phyloP scores from a whole-genome alignment of 2,329 filamentous ascomycete species.

The Diplocarpon mali region DNA sequence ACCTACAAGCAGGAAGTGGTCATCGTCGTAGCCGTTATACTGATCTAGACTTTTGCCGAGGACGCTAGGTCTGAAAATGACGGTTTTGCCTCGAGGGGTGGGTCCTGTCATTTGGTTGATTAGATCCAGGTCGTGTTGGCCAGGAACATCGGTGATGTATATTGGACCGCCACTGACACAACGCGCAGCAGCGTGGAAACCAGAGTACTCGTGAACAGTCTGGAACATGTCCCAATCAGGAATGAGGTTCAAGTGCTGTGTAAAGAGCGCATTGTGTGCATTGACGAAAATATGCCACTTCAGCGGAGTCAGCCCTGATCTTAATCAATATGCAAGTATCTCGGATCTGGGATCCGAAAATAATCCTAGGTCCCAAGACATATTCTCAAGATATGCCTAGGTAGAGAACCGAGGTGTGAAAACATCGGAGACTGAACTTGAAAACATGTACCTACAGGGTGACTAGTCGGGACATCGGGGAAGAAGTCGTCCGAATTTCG shows the following conservation, averaged over 20 bases:
- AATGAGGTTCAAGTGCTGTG: constrained; percentile 72
- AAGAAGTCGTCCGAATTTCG: constrained; percentile 93
- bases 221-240: constrained; percentile 75
- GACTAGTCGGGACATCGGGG: constrained; percentile 66
- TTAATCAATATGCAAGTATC: too few species aligned
- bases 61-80: constrained; percentile 69
- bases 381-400: too few species aligned
- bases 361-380: too few species aligned
- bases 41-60: constrained; percentile 61
- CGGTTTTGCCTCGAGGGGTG: constrained; percentile 59
- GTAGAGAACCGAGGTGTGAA: too few species aligned
- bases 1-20: constrained; percentile 62
- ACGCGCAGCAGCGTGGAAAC: constrained; percentile 80
- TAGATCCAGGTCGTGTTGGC: constrained; percentile 63
- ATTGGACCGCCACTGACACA: constrained; percentile 87
- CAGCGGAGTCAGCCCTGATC: too few species aligned
- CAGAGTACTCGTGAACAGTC: constrained; percentile 54
- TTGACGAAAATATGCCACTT: constrained; percentile 90
- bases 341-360: too few species aligned
- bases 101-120: constrained; percentile 72
- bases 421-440: too few species aligned
- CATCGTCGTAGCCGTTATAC: constrained; percentile 68
- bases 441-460: constrained; percentile 36
- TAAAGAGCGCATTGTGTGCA: constrained; percentile 76
- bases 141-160: constrained; percentile 86